phyloP scores from a whole-genome alignment of 805 yeast genomes.

The Ogataea henricii region DNA sequence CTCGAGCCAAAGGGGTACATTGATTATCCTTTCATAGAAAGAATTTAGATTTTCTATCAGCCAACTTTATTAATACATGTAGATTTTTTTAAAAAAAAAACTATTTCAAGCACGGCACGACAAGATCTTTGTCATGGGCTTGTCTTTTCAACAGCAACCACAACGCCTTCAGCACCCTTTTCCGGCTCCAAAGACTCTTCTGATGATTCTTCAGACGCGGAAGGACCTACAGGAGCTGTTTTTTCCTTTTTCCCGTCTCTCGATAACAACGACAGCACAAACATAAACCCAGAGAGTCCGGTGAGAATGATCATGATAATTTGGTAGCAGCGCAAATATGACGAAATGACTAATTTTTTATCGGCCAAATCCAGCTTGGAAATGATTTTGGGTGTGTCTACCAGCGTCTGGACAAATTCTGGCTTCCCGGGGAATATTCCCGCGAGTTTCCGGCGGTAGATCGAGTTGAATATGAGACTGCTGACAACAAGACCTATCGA shows the following conservation, averaged over 20 bases:
- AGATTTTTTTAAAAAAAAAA: not conserved
- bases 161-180: not conserved
- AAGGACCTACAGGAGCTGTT: no score
- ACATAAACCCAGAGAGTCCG: conserved; percentile 20
- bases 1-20: conserved; percentile 42
- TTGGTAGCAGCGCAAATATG: conserved; percentile 16
- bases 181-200: not conserved
- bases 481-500: conserved; percentile 47
- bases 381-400: not conserved
- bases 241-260: conserved; percentile 14
- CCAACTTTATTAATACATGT: not conserved
- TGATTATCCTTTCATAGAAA: conserved; percentile 40
- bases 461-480: conserved; percentile 17
- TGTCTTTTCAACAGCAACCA: not conserved
- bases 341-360: conserved; percentile 7
- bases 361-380: not conserved
- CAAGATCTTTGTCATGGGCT: not conserved
- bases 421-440: not conserved
- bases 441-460: conserved; percentile 9
- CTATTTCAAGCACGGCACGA: no score
- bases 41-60: not conserved
- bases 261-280: conserved; percentile 14
- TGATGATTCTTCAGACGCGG: no score
- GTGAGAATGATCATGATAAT: conserved; percentile 18
- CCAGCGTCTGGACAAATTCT: not conserved